phyloP scores from a whole-genome alignment of 352 stramenopile genomes.

The Phytophthora ohioensis region DNA sequence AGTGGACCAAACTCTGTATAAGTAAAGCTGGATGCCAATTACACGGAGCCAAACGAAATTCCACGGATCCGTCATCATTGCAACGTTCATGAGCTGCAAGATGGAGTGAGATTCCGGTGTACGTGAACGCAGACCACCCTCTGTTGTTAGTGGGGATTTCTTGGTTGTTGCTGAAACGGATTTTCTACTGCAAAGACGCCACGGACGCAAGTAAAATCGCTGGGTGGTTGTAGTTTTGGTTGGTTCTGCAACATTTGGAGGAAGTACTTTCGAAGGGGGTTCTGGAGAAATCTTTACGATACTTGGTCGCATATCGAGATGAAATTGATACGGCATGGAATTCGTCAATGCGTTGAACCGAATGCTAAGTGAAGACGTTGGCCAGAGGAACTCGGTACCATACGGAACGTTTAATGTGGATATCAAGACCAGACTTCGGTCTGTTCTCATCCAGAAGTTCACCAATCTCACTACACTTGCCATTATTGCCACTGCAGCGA shows the following conservation, averaged over 20 bases:
- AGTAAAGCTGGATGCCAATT: conserved; percentile 38
- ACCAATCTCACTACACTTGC: conserved; percentile 3
- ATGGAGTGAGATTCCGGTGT: conserved; percentile 29
- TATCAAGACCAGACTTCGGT: conserved; percentile 9
- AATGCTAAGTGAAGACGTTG: conserved; percentile 25
- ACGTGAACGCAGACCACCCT: conserved; percentile 6
- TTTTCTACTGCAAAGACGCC: neutral
- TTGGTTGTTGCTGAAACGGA: conserved; percentile 6
- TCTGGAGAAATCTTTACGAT: conserved; percentile 6
- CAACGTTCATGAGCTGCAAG: conserved; percentile 53
- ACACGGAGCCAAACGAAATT: conserved; percentile 45
- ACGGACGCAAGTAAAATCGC: neutral
- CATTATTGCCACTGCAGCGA: conserved; percentile 7
- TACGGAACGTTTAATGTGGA: conserved; percentile 15
- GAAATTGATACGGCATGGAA: neutral
- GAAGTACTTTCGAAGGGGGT: neutral
- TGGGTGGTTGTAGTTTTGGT: neutral
- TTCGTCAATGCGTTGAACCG: conserved; percentile 24
- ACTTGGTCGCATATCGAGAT: neutral
- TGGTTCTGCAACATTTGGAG: neutral
- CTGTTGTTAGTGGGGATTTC: neutral
- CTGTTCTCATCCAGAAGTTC: neutral
- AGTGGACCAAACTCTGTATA: conserved; percentile 35
- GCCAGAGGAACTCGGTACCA: conserved; percentile 28
- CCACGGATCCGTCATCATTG: conserved; percentile 60